A percentile compares a stretch with the other conserved stretches of the same genome.
Conservation (phyloP, 2,329 filamentous ascomycete species). For the Cercospora janseana region DNA sequence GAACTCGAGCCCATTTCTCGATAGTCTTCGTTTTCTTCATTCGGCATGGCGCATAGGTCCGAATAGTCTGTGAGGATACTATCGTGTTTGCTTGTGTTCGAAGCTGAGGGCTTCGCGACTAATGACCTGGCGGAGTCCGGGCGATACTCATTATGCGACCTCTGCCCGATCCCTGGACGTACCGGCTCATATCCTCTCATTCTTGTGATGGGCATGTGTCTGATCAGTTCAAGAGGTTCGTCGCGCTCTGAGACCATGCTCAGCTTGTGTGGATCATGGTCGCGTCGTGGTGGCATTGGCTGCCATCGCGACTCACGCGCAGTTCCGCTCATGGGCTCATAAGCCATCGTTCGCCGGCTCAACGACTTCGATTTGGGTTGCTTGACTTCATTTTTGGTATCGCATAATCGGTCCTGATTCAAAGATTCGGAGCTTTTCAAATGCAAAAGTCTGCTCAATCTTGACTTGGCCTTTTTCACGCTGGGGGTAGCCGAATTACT, state of each 20-base stretch:
- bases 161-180: conserved; percentile 1
- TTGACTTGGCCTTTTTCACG: conserved; percentile 8
- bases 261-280: conserved; percentile 11
- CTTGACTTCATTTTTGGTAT: background rate
- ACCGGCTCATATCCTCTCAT: background rate
- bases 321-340: conserved; percentile 4
- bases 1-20: background rate
- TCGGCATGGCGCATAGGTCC: conserved; percentile 6
- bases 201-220: background rate
- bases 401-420: background rate
- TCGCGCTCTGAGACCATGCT: conserved; percentile 13
- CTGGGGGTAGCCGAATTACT: conserved; percentile 1
- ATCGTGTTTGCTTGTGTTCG: conserved; percentile 6
- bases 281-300: background rate
- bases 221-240: background rate
- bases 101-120: background rate
- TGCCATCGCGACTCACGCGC: conserved; percentile 8
- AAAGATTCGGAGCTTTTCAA: conserved; percentile 4
- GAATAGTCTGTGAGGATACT: conserved; percentile 13
- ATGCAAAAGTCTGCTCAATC: conserved; percentile 8
- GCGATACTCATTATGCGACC: background rate
- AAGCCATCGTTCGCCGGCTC: conserved; percentile 5
- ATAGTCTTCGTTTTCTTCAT: conserved; percentile 3
- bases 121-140: conserved; percentile 7
- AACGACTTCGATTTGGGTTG: conserved; percentile 3